These are phyloP conservation scores for Lithocarpus polystachyus DNA, from an alignment of 306 rosid genomes.

Conservation along the genomic window DNA sequence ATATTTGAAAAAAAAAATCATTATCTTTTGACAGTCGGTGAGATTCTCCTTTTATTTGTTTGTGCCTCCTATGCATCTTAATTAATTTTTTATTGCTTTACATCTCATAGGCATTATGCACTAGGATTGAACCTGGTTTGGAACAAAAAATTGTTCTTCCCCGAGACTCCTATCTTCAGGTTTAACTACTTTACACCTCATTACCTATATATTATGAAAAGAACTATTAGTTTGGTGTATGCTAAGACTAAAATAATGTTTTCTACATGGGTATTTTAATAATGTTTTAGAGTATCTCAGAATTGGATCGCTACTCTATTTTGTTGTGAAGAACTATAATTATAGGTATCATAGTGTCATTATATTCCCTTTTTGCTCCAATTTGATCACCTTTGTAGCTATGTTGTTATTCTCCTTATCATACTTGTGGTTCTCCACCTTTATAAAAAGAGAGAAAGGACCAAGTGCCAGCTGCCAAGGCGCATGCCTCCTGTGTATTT, in stretches of 20 bases:
- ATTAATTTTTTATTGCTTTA: conserved; percentile 16
- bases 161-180: conserved; percentile 96
- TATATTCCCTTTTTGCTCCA: not conserved
- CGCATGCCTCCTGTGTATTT: not conserved
- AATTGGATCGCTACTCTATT: conserved; percentile 93
- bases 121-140: conserved; percentile 93
- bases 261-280: conserved; percentile 87
- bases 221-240: conserved; percentile 10
- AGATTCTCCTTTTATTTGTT: conserved; percentile 19
- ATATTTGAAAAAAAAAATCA: not conserved
- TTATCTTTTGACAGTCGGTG: not conserved
- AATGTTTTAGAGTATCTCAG: conserved; percentile 82
- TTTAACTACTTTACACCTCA: conserved; percentile 26
- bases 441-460: not conserved
- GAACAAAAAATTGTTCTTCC: conserved; percentile 97
- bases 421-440: not conserved
- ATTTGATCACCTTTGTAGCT: conserved; percentile 8
- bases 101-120: conserved; percentile 70
- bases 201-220: conserved; percentile 1
- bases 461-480: not conserved
- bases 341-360: conserved; percentile 58
- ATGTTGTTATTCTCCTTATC: not conserved
- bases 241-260: conserved; percentile 22
- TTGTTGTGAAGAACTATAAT: conserved; percentile 91
- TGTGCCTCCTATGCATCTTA: conserved; percentile 10